Evolutionary conservation across 1,284 basidiomycete species (phyloP).

Genomic region (Apiotrichum montevideense): DNA sequence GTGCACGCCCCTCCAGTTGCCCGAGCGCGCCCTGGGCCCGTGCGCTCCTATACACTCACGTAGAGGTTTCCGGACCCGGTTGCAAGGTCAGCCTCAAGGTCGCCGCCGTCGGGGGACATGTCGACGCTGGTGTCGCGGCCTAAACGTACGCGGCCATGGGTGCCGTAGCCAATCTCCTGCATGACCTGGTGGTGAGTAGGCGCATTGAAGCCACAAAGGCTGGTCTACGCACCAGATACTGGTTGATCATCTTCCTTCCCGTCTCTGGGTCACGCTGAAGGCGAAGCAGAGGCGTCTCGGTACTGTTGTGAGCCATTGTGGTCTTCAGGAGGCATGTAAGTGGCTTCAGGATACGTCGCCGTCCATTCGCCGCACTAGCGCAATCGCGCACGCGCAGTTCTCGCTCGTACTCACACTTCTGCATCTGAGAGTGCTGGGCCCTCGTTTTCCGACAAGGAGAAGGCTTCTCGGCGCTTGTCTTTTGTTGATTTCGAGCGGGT

Average conservation of each 20-base stretch:
- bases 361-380: too few species aligned
- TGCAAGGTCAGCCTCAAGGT: conserved; percentile 16
- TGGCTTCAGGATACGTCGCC: too few species aligned
- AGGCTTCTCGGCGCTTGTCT: conserved; percentile 15
- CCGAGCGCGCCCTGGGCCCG: too few species aligned
- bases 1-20: too few species aligned
- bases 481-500: conserved; percentile 10
- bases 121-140: conserved; percentile 55
- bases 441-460: conserved; percentile 20
- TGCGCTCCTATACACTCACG: conserved; percentile 11
- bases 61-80: conserved; percentile 12
- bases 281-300: conserved; percentile 56
- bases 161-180: conserved; percentile 65
- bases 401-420: conserved; percentile 30
- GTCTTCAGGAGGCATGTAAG: neutral
- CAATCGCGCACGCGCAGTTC: too few species aligned
- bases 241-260: conserved; percentile 61
- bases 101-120: conserved; percentile 6
- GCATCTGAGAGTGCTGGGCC: conserved; percentile 6
- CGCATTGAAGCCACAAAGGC: neutral
- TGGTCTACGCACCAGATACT: conserved; percentile 54
- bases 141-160: conserved; percentile 72
- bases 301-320: conserved; percentile 17
- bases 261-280: conserved; percentile 43
- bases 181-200: conserved; percentile 46